These are phyloP conservation scores for Aspergillus saccharolyticus DNA, from an alignment of 495 filamentous ascomycete genomes.

Conservation along the genomic window DNA sequence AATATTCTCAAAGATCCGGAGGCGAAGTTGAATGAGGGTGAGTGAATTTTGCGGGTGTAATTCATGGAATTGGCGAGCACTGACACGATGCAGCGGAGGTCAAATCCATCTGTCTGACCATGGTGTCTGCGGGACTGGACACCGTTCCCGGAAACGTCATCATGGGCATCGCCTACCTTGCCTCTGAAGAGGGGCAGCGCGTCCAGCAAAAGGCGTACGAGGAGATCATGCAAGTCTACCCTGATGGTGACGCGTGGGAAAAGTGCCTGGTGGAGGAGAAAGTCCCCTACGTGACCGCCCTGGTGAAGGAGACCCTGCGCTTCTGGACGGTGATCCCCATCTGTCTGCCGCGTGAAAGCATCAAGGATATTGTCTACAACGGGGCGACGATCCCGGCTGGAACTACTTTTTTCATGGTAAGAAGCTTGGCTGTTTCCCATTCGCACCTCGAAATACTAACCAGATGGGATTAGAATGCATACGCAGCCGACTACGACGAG, in stretches of 20 bases:
- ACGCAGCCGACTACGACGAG: conserved; percentile 63
- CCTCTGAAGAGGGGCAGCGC: conserved; percentile 52
- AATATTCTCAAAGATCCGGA: conserved; percentile 64
- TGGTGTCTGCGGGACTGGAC: conserved; percentile 70
- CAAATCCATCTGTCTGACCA: conserved; percentile 68
- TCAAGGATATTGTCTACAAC: conserved; percentile 60
- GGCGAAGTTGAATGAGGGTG: conserved; percentile 56
- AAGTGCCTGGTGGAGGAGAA: conserved; percentile 63
- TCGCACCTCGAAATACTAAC: background rate
- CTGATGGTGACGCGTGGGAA: conserved; percentile 60
- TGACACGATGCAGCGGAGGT: conserved; percentile 66
- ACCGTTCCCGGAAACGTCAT: conserved; percentile 65
- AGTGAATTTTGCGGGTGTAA: conserved; percentile 6
- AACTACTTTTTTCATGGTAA: conserved; percentile 63
- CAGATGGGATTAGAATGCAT: conserved; percentile 51
- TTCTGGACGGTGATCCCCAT: conserved; percentile 74
- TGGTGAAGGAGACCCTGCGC: conserved; percentile 65
- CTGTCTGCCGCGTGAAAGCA: conserved; percentile 59
- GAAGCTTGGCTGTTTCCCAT: conserved; percentile 5
- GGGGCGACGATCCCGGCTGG: conserved; percentile 56
- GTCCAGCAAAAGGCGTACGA: conserved; percentile 60
- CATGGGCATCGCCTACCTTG: conserved; percentile 69
- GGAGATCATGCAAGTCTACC: conserved; percentile 61
- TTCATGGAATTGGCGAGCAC: background rate
- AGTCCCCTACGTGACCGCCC: conserved; percentile 62